Evolutionary conservation across 768 basidiomycete genomes (phyloP).

Genomic region (Fomitopsis serialis): DNA sequence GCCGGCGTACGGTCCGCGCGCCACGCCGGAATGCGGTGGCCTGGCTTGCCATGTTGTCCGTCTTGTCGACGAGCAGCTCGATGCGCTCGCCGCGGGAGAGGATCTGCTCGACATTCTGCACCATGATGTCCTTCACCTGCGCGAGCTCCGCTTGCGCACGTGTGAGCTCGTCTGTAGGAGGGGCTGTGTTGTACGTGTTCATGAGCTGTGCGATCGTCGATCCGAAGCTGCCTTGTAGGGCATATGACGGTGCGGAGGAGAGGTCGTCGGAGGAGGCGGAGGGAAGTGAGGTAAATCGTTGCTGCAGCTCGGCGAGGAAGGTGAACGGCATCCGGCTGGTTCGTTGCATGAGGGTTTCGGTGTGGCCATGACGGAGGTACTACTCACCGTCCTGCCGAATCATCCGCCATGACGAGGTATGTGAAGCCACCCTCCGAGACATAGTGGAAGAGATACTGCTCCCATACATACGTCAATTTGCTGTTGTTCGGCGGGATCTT

Average conservation of each 20-base stretch:
- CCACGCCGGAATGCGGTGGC: conserved; percentile 91
- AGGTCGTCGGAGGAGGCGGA: conserved; percentile 54
- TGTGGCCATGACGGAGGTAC: not conserved
- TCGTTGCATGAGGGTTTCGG: not conserved
- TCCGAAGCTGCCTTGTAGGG: conserved; percentile 67
- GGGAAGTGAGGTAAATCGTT: conserved; percentile 63
- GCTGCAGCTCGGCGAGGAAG: conserved; percentile 83
- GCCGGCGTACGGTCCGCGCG: conserved; percentile 72
- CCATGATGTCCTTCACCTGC: conserved; percentile 96
- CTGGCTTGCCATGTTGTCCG: conserved; percentile 91
- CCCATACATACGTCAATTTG: conserved; percentile 86
- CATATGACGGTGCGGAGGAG: conserved; percentile 46
- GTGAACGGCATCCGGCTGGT: conserved; percentile 87
- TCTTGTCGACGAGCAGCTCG: conserved; percentile 95
- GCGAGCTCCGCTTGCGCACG: conserved; percentile 86
- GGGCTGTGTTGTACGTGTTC: conserved; percentile 84
- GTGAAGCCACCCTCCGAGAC: conserved; percentile 83
- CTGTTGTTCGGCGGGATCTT: conserved; percentile 90
- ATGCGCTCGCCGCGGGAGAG: conserved; percentile 92
- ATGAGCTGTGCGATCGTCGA: conserved; percentile 68
- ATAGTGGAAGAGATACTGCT: conserved; percentile 92
- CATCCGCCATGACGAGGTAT: conserved; percentile 93
- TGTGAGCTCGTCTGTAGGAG: conserved; percentile 82
- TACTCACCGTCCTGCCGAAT: conserved; percentile 77
- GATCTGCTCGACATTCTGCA: conserved; percentile 97